A percentile compares a stretch with the other conserved stretches of the same genome.
phyloP scores from a whole-genome alignment of 805 yeast genomes.

The Isabelozyma rhagii region DNA sequence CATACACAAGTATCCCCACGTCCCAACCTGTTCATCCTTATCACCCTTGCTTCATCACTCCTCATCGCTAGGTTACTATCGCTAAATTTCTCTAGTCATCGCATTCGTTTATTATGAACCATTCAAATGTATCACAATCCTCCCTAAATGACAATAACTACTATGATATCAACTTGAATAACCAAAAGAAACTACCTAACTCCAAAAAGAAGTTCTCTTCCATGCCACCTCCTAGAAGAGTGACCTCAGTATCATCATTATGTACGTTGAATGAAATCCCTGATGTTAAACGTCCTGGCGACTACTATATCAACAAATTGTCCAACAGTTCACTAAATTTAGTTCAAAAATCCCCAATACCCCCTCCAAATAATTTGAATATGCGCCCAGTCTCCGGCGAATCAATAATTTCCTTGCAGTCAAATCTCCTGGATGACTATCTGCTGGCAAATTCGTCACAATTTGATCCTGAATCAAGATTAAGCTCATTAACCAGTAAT shows the following conservation, averaged over 20 bases:
- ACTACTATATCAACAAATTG: slow-evolving; percentile 33
- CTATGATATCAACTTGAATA: slow-evolving; percentile 18
- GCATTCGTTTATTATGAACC: slow-evolving; percentile 11
- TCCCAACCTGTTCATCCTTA: not conserved
- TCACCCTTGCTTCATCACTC: not conserved
- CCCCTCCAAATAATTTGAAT: not conserved
- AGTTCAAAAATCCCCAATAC: slow-evolving; percentile 3
- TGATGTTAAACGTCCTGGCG: slow-evolving; percentile 37
- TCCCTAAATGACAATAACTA: slow-evolving; percentile 23
- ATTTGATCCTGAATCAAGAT: slow-evolving; percentile 36
- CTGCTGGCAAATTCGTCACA: slow-evolving; percentile 29
- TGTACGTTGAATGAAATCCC: slow-evolving; percentile 11
- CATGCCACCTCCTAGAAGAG: slow-evolving; percentile 17
- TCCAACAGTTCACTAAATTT: slow-evolving; percentile 18
- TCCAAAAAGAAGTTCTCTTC: slow-evolving; percentile 15
- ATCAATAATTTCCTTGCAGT: slow-evolving; percentile 28
- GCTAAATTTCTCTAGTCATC: not conserved
- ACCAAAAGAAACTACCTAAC: not conserved
- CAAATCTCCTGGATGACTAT: slow-evolving; percentile 32
- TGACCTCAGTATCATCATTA: slow-evolving; percentile 24
- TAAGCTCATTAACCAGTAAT: slow-evolving; percentile 35
- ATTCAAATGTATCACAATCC: slow-evolving; percentile 14
- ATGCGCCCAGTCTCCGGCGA: slow-evolving; percentile 30
- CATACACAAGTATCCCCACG: too few relatives aligned
- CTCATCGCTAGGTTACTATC: not conserved